Evolutionary conservation across 495 filamentous ascomycete genomes (phyloP).

Genomic region (Neurospora sp.): DNA sequence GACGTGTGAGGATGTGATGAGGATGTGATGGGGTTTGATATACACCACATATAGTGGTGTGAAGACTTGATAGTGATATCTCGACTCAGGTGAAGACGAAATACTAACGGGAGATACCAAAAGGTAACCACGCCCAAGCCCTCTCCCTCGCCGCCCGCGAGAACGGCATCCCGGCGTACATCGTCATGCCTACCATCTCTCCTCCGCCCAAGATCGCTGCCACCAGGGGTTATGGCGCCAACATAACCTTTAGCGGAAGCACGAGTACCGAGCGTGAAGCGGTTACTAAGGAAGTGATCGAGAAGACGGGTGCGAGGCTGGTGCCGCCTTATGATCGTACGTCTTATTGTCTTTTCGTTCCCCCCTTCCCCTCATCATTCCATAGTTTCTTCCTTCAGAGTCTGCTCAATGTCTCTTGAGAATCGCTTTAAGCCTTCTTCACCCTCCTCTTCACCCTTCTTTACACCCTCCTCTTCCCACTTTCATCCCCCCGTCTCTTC

Average conservation of each 20-base stretch:
- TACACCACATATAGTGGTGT: not conserved
- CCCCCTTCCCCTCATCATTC: too few relatives aligned
- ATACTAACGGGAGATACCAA: not conserved
- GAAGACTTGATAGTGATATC: not conserved
- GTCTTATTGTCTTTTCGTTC: not conserved
- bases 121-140: constrained; percentile 86
- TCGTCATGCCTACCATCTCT: constrained; percentile 84
- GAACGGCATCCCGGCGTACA: constrained; percentile 51
- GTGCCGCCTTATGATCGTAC: constrained; percentile 75
- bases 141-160: constrained; percentile 74
- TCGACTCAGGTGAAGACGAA: too few relatives aligned
- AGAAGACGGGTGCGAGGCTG: constrained; percentile 59
- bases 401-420: not conserved
- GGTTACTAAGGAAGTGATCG: constrained; percentile 53
- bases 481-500: not conserved
- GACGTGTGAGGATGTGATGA: not conserved
- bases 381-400: not conserved
- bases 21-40: not conserved
- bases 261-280: constrained; percentile 76
- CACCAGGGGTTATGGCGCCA: constrained; percentile 62
- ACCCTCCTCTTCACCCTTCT: not conserved
- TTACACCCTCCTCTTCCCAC: not conserved
- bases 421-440: not conserved
- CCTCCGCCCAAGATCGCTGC: constrained; percentile 79
- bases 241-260: constrained; percentile 72